A percentile compares a stretch with the other conserved stretches of the same genome.
Evolutionary conservation across 1,139 yeast species (phyloP).

Genomic region (Ashbya aceris): DNA sequence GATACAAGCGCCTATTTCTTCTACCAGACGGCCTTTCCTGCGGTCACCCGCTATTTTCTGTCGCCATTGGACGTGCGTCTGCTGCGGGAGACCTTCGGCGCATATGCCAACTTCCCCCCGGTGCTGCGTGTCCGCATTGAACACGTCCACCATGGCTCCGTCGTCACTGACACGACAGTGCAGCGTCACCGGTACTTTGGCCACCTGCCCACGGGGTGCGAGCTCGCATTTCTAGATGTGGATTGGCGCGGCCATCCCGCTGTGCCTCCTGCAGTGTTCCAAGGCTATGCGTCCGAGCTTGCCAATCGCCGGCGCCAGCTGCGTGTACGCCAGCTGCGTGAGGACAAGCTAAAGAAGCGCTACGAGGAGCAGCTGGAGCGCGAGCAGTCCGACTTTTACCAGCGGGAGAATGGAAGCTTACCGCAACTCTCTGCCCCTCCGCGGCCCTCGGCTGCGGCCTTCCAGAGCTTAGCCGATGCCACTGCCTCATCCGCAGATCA

Average conservation of each 20-base stretch:
- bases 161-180: slow-evolving; percentile 42
- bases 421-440: slow-evolving; percentile 1
- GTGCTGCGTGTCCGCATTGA: slow-evolving; percentile 55
- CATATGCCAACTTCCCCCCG: slow-evolving; percentile 60
- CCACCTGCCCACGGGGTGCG: slow-evolving; percentile 79
- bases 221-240: slow-evolving; percentile 75
- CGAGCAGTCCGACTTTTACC: slow-evolving; percentile 47
- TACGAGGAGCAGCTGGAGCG: slow-evolving; percentile 59
- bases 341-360: slow-evolving; percentile 51
- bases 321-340: slow-evolving; percentile 47
- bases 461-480: slow-evolving; percentile 5
- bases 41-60: slow-evolving; percentile 52
- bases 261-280: slow-evolving; percentile 45
- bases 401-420: slow-evolving; percentile 40
- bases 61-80: slow-evolving; percentile 76
- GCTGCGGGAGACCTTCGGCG: slow-evolving; percentile 51
- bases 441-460: slow-evolving; percentile 5
- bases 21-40: slow-evolving; percentile 67
- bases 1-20: slow-evolving; percentile 43
- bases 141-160: slow-evolving; percentile 55
- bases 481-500: slow-evolving; percentile 2
- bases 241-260: slow-evolving; percentile 52
- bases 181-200: slow-evolving; percentile 64
- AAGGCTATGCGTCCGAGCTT: slow-evolving; percentile 49
- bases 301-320: slow-evolving; percentile 48